phyloP scores from a whole-genome alignment of 192 early-diverging fungal species.

The Cladochytrium replicatum region DNA sequence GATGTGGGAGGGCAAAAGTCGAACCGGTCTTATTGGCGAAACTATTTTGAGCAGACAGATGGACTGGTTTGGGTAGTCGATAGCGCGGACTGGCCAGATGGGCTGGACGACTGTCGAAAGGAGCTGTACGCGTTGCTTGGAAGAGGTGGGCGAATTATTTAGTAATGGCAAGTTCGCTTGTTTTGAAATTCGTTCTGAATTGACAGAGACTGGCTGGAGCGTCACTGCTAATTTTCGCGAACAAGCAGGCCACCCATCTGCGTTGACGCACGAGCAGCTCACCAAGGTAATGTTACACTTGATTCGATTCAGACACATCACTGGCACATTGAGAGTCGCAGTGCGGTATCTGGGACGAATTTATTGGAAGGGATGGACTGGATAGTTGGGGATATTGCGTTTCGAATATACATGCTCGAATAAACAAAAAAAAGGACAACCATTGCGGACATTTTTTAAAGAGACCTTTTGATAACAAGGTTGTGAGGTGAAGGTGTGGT shows the following conservation, averaged over 20 bases:
- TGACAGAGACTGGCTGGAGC: slow-evolving; percentile 77
- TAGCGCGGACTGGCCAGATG: slow-evolving; percentile 68
- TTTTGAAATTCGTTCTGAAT: no score
- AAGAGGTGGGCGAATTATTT: no score
- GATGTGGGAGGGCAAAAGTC: slow-evolving; percentile 97
- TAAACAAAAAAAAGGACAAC: no score
- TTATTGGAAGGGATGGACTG: slow-evolving; percentile 88
- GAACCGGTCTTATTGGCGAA: slow-evolving; percentile 95
- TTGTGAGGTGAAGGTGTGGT: no score
- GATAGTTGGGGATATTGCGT: slow-evolving; percentile 82
- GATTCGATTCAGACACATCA: slow-evolving; percentile 73
- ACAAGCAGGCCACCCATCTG: slow-evolving; percentile 90
- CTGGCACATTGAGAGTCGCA: slow-evolving; percentile 85
- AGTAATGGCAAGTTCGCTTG: no score
- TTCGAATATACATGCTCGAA: slow-evolving; percentile 62
- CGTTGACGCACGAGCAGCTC: slow-evolving; percentile 62
- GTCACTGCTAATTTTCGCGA: slow-evolving; percentile 87
- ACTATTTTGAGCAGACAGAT: slow-evolving; percentile 99
- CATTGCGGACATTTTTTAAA: no score
- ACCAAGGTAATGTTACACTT: slow-evolving; percentile 64
- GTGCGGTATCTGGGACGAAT: slow-evolving; percentile 79
- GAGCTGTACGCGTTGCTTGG: slow-evolving; percentile 72
- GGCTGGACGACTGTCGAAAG: slow-evolving; percentile 67
- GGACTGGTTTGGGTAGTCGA: slow-evolving; percentile 98
- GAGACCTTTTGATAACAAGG: no score